A percentile compares a stretch with the other conserved stretches of the same genome.
Conservation (phyloP, 345 rosid genomes). For the Populus nigra region DNA sequence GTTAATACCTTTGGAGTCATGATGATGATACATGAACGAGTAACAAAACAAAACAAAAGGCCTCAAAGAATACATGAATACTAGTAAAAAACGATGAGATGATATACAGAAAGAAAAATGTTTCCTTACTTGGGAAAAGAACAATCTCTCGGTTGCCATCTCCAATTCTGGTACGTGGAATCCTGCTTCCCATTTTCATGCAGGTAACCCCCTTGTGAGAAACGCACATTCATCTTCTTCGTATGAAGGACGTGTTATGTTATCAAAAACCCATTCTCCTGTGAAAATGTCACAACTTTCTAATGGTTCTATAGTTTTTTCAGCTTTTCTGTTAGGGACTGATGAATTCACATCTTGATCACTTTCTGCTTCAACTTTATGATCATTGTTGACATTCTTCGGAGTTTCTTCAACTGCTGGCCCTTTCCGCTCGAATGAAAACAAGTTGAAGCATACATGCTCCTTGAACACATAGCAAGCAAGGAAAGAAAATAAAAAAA, state of each 20-base stretch:
- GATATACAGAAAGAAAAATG: background rate
- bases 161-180: constrained; percentile 12
- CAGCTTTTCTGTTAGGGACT: background rate
- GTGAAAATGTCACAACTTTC: constrained; percentile 18
- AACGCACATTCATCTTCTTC: constrained; percentile 23
- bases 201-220: constrained; percentile 12
- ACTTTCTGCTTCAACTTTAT: background rate
- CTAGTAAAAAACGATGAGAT: no score
- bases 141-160: no score
- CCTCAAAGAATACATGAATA: no score
- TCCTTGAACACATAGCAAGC: background rate
- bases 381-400: background rate
- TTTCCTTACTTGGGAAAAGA: no score
- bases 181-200: constrained; percentile 22
- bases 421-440: no score
- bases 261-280: constrained; percentile 31
- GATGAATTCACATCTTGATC: background rate
- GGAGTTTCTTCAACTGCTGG: background rate
- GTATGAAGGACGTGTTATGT: constrained; percentile 19
- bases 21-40: no score
- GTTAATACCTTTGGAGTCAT: constrained; percentile 17
- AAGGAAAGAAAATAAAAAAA: background rate
- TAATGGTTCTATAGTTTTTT: background rate
- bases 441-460: no score
- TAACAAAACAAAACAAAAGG: no score